Conservation (phyloP, 2,329 filamentous ascomycete species). For the Aspergillus niger region DNA sequence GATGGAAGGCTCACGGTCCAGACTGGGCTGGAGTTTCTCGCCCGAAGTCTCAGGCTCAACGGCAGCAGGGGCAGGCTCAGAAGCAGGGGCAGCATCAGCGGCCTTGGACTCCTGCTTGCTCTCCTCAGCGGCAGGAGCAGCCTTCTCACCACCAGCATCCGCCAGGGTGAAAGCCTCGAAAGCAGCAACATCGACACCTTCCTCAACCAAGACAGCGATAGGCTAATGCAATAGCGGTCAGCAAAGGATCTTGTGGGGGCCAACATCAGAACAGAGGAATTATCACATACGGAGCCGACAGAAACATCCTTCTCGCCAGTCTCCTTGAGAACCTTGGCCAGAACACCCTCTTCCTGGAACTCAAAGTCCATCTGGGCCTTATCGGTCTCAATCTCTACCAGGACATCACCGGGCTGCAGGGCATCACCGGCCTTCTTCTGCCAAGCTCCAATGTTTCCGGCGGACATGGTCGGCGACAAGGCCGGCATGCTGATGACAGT, state of each 20-base stretch:
- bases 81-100: conserved; percentile 60
- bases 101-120: conserved; percentile 61
- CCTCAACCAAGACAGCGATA: conserved; percentile 92
- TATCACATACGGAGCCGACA: conserved; percentile 81
- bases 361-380: conserved; percentile 99
- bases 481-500: conserved; percentile 97
- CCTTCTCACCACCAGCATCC: conserved; percentile 85
- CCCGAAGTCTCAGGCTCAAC: conserved; percentile 72
- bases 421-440: conserved; percentile 94
- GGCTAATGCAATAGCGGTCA: conserved; percentile 61
- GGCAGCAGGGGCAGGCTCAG: conserved; percentile 50
- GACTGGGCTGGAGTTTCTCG: conserved; percentile 76
- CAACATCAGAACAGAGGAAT: background rate
- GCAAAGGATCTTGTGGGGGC: conserved; percentile 9
- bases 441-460: conserved; percentile 95
- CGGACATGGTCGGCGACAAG: conserved; percentile 94
- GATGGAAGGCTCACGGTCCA: conserved; percentile 78
- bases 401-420: conserved; percentile 86
- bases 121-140: conserved; percentile 61
- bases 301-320: conserved; percentile 90
- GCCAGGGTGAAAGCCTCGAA: conserved; percentile 87
- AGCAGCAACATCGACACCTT: conserved; percentile 80
- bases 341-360: conserved; percentile 95
- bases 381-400: conserved; percentile 98
- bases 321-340: conserved; percentile 92